Evolutionary conservation across 768 basidiomycete species (phyloP).

Genomic region (Boletus edulis): DNA sequence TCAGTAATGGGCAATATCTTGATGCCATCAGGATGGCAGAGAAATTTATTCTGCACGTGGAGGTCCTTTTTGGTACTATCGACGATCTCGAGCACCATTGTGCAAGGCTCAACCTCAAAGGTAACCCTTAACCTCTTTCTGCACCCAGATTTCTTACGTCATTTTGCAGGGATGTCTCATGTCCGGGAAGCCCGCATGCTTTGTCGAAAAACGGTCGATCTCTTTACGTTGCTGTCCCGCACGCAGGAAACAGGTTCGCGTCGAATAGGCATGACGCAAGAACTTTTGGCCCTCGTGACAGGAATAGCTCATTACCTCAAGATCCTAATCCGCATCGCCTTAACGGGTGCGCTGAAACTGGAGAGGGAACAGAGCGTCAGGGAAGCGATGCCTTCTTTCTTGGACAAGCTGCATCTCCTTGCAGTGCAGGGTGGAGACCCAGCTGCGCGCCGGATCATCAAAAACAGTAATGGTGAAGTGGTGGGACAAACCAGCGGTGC

Average conservation of each 20-base stretch:
- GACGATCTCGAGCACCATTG: conserved; percentile 95
- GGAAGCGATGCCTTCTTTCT: conserved; percentile 84
- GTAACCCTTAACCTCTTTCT: conserved; percentile 42
- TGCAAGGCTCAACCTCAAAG: conserved; percentile 74
- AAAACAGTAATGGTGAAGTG: conserved; percentile 68
- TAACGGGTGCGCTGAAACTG: conserved; percentile 93
- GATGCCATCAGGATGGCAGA: conserved; percentile 99
- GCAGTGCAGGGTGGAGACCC: conserved; percentile 85
- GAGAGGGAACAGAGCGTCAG: conserved; percentile 85
- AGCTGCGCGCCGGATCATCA: conserved; percentile 70
- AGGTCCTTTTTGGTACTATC: conserved; percentile 94
- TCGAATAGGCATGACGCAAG: conserved; percentile 95
- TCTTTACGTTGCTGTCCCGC: conserved; percentile 94
- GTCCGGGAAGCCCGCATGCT: conserved; percentile 98
- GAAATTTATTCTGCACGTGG: conserved; percentile 97
- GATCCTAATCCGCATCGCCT: conserved; percentile 96
- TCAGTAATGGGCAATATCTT: conserved; percentile 94
- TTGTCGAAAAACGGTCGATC: conserved; percentile 97
- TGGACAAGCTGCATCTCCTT: conserved; percentile 90
- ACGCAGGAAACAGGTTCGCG: conserved; percentile 91
- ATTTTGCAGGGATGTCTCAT: conserved; percentile 84
- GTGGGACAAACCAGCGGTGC: conserved; percentile 36
- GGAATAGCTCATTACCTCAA: conserved; percentile 99
- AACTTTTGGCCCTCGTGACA: conserved; percentile 93
- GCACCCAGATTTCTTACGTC: conserved; percentile 11